Percentiles rank a stretch among this genome's conserved stretches.
These are phyloP conservation scores for Sugiyamaella paludigena DNA, from an alignment of 1,139 yeast species.

Conservation along the genomic window DNA sequence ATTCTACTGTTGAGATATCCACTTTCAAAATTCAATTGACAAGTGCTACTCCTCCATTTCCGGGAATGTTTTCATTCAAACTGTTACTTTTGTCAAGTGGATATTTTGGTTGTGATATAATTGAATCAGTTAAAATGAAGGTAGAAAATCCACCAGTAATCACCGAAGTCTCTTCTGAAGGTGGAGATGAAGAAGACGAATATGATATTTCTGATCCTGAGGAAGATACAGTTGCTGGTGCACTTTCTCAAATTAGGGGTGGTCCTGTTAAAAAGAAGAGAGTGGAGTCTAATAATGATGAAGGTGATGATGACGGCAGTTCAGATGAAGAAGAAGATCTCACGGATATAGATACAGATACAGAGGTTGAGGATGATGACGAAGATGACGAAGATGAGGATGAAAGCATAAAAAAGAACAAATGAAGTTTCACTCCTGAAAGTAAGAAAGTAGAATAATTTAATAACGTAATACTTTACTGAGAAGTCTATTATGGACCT, in stretches of 20 bases:
- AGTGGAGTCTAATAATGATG: conserved; percentile 29
- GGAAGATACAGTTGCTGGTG: conserved; percentile 74
- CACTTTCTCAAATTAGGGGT: conserved; percentile 49
- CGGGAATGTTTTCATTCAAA: conserved; percentile 59
- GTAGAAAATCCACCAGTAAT: conserved; percentile 38
- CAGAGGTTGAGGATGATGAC: conserved; percentile 28
- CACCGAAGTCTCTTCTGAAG: conserved; percentile 19
- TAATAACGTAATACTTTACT: too few species aligned
- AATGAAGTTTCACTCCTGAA: not conserved
- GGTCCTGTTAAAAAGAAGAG: conserved; percentile 46
- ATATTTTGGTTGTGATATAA: conserved; percentile 43
- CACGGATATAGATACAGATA: conserved; percentile 33
- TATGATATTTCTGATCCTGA: conserved; percentile 53
- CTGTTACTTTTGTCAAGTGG: conserved; percentile 34
- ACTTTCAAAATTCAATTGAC: conserved; percentile 72
- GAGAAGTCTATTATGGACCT: too few species aligned
- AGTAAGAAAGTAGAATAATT: too few species aligned
- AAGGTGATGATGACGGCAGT: conserved; percentile 24
- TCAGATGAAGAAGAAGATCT: conserved; percentile 31
- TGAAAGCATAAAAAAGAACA: conserved; percentile 14
- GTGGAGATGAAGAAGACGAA: conserved; percentile 25
- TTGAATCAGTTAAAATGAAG: conserved; percentile 39
- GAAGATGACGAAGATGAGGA: conserved; percentile 17
- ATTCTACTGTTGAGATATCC: conserved; percentile 54
- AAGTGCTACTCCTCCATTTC: conserved; percentile 66